Evolutionary conservation across 1,139 yeast genomes (phyloP), one percentile per base, ranked within the genome.

Genomic region (Pichia sp.): DNA sequence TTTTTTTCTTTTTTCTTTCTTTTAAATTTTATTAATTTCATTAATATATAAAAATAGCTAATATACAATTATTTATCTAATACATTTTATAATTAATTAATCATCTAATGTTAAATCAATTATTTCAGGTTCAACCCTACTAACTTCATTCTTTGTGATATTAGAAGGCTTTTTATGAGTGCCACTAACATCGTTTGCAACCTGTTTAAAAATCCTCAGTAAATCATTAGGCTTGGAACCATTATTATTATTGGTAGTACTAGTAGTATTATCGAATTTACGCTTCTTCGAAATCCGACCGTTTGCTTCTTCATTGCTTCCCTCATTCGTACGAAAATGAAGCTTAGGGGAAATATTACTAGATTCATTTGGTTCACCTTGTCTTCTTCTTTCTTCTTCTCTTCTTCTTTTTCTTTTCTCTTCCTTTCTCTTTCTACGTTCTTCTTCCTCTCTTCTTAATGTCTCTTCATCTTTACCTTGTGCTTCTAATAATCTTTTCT

Each of bases 41-140:
- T 18, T 18, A 18, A 18, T 18, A 18, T 18, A 18, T 18, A 18
- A 18, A 18, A 18, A 18, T 18, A 18, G 18, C 28, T 25, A 26
- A 34, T 39, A 33, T 35, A 30, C 42, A 41, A 28, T 36, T 9
- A 9, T 34, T 25, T 39, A 33, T 39, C 34, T 29, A 42, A 10
- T 30, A 18, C 27, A 31, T 30, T 40, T 10, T 30, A 35, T 29
- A 28, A 25, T 26, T 31, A 30, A 25, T 10, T 28, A 44, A 37
- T 45, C 49, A 30, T 48, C 52, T 25, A 26, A 34, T 6, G 53
- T 51, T 36, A 51, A 46, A 42, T 51, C 53, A n/a, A 51, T 51
- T 34, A 51, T 31, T 26, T 51, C 53, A 10, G 29, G 27, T 28
- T 41, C 41, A 4, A 43, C 43, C 10, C 25, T 34, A 18, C 33